Evolutionary conservation across 345 rosid species (phyloP), one percentile per base, ranked within the genome.

Genomic region (Stellera chamaejasme): DNA sequence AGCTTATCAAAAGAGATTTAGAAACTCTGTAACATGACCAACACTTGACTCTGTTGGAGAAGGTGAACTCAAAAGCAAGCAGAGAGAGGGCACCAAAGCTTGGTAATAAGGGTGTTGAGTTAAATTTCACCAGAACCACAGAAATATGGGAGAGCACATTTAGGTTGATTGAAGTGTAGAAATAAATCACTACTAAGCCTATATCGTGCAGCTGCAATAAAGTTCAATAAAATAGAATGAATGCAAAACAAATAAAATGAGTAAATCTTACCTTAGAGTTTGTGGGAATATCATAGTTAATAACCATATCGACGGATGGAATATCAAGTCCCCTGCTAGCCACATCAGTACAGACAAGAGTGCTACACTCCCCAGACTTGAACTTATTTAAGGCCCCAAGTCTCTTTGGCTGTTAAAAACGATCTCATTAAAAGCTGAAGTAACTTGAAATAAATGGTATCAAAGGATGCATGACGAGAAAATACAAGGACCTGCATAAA

Each of bases 291-390:
- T 93, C 97, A 47, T 89, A 93, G 69, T 93, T 93, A 61, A 89
- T 84, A 69, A 93, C 99, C 77, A 82, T 69, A 73, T 89, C 99
- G n/a, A 89, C 99, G 0, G 97, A 77, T 1, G 97, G 94, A 69
- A 93, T 89, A 79, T 93, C 96, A 10, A 93, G 97, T 62, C 97
- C 99, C 80, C 99, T 82, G 68, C 97, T 89, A 41, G 99, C 99
- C 65, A 89, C 97, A 66, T 93, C 96, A 25, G 97, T 93, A 68
- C 96, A 89, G 67, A 89, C 80, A 64, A 93, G 91, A 65, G 89
- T 79, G 67, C 85, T 84, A 68, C 96, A 93, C 69, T 89, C 97
- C 63, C 90, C 92, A 54, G 97, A 87, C 76, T 89, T 87, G 66
- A 93, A 93, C 80, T 81, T 87, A 64, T 78, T 93, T 65, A 93